These are phyloP conservation scores for Colletotrichum spaethianum DNA, from an alignment of 2,329 filamentous ascomycete genomes.

Conservation along the genomic window DNA sequence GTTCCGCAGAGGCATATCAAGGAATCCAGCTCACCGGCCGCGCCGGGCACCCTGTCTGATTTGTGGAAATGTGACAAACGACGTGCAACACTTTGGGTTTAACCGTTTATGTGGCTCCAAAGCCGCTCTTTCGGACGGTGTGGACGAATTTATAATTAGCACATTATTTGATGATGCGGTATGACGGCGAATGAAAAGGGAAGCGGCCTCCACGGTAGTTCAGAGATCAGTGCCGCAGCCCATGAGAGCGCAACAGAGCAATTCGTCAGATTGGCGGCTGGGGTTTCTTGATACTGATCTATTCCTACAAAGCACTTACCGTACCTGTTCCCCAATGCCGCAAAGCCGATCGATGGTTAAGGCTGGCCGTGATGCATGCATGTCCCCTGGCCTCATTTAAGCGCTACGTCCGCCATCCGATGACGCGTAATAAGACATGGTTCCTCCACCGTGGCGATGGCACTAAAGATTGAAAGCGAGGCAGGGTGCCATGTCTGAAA, in stretches of 20 bases:
- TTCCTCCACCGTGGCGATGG: background rate
- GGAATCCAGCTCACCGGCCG: background rate
- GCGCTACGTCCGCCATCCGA: constrained; percentile 26
- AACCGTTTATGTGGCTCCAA: background rate
- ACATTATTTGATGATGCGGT: background rate
- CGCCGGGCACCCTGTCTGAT: background rate
- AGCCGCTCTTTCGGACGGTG: constrained; percentile 3
- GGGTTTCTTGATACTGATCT: constrained; percentile 1
- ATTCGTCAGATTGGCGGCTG: constrained; percentile 18
- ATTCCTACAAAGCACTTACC: too few relatives aligned
- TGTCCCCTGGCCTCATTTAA: constrained; percentile 38
- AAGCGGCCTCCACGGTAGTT: background rate
- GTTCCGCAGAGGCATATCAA: background rate
- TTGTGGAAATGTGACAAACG: constrained; percentile 9
- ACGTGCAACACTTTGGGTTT: constrained; percentile 15
- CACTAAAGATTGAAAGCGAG: background rate
- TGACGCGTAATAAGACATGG: constrained; percentile 35
- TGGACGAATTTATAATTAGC: constrained; percentile 17
- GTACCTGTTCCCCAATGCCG: too few relatives aligned
- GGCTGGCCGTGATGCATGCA: constrained; percentile 23
- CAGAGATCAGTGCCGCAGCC: constrained; percentile 6
- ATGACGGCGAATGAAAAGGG: background rate
- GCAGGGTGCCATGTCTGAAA: constrained; percentile 3
- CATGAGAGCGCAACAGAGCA: background rate
- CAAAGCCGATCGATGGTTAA: too few relatives aligned